A percentile compares a stretch with the other conserved stretches of the same genome.
phyloP scores from a whole-genome alignment of 2,329 filamentous ascomycete species.

The Proliferodiscus dingleyae region DNA sequence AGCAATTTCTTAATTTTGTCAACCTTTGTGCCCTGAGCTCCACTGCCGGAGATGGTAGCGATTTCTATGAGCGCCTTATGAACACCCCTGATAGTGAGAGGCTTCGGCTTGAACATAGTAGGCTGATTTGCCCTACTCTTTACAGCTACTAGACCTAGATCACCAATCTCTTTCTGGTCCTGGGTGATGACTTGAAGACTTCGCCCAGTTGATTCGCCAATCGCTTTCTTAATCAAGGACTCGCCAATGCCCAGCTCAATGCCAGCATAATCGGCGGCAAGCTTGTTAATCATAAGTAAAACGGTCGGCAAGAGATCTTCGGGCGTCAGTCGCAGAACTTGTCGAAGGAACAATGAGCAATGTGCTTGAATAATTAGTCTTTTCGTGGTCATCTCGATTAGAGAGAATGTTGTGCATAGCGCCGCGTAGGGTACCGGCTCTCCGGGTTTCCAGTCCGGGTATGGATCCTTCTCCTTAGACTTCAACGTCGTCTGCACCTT shows the following conservation, averaged over 20 bases:
- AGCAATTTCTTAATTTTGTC: slow-evolving; percentile 93
- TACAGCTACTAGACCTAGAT: slow-evolving; percentile 88
- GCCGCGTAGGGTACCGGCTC: slow-evolving; percentile 91
- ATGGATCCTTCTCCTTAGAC: slow-evolving; percentile 68
- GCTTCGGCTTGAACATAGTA: slow-evolving; percentile 97
- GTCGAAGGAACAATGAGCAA: slow-evolving; percentile 84
- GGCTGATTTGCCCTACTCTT: slow-evolving; percentile 94
- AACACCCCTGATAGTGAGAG: slow-evolving; percentile 79
- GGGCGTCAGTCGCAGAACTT: slow-evolving; percentile 89
- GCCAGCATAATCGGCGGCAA: slow-evolving; percentile 92
- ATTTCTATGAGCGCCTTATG: slow-evolving; percentile 85
- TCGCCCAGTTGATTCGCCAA: slow-evolving; percentile 88
- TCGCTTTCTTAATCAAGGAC: slow-evolving; percentile 97
- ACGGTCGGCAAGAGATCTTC: slow-evolving; percentile 83
- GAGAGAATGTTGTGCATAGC: slow-evolving; percentile 87
- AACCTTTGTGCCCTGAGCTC: slow-evolving; percentile 85
- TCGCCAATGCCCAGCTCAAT: slow-evolving; percentile 98
- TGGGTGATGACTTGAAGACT: slow-evolving; percentile 86
- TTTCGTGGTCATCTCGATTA: slow-evolving; percentile 92
- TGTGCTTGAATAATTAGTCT: slow-evolving; percentile 82
- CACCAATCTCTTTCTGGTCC: slow-evolving; percentile 94
- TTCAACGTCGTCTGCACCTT: slow-evolving; percentile 75
- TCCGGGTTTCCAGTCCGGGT: slow-evolving; percentile 89
- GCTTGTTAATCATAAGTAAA: slow-evolving; percentile 94
- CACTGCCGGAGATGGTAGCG: slow-evolving; percentile 79